A percentile compares a stretch with the other conserved stretches of the same genome.
These are phyloP conservation scores for Garcia nutans DNA, from an alignment of 345 rosid species.

Conservation along the genomic window DNA sequence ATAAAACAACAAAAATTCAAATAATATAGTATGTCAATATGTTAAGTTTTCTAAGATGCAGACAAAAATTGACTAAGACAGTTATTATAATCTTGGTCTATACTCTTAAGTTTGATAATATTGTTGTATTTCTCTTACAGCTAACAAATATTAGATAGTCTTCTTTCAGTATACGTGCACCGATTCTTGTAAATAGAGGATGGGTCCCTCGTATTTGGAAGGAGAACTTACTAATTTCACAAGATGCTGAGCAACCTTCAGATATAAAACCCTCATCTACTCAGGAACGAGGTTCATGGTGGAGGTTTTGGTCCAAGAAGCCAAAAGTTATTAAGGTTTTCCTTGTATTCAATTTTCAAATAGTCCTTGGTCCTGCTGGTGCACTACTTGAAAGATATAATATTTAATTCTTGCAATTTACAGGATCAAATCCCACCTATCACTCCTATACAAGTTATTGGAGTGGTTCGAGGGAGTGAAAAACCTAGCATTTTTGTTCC, in stretches of 20 bases:
- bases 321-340: slow-evolving; percentile 52
- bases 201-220: slow-evolving; percentile 98
- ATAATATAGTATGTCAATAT: not conserved
- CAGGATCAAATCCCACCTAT: slow-evolving; percentile 44
- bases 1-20: not conserved
- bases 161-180: slow-evolving; percentile 61
- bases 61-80: not conserved
- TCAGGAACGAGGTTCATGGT: slow-evolving; percentile 51
- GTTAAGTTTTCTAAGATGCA: not conserved
- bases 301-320: slow-evolving; percentile 70
- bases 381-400: slow-evolving; percentile 5
- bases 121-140: slow-evolving; percentile 14
- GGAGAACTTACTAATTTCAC: slow-evolving; percentile 47
- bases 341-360: slow-evolving; percentile 16
- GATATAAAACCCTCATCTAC: slow-evolving; percentile 22
- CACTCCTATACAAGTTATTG: slow-evolving; percentile 61
- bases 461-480: slow-evolving; percentile 87
- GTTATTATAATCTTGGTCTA: not conserved
- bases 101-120: not conserved
- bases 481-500: slow-evolving; percentile 95
- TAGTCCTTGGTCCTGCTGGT: slow-evolving; percentile 12
- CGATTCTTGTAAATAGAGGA: slow-evolving; percentile 91
- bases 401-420: slow-evolving; percentile 24
- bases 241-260: slow-evolving; percentile 34
- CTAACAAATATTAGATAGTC: slow-evolving; percentile 16